Percentiles rank a stretch among this genome's conserved stretches.
phyloP scores from a whole-genome alignment of 371 early-diverging fungal species.

The Batrachochytrium dendrobatidis region DNA sequence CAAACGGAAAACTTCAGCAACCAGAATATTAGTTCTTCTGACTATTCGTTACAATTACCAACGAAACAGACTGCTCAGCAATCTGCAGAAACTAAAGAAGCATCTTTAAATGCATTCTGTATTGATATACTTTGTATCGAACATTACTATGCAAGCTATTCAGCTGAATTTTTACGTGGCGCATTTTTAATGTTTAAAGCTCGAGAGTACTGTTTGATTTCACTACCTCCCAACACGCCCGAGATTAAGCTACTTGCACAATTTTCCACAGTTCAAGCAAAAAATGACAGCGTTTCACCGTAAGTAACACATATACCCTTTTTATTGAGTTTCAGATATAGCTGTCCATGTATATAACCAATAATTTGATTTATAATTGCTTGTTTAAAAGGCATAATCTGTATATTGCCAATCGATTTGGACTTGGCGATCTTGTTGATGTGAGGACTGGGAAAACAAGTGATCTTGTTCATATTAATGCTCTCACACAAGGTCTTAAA shows the following conservation, averaged over 20 bases:
- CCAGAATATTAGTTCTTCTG: too few species aligned
- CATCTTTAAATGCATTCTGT: constrained; percentile 39
- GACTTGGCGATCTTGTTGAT: constrained; percentile 12
- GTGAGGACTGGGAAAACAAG: constrained; percentile 7
- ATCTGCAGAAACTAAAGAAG: too few species aligned
- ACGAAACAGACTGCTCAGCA: too few species aligned
- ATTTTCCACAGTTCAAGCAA: constrained; percentile 16
- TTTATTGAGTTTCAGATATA: neutral
- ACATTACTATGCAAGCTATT: constrained; percentile 26
- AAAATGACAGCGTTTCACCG: constrained; percentile 20
- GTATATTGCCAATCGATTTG: constrained; percentile 31
- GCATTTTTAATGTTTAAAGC: constrained; percentile 34
- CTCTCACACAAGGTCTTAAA: constrained; percentile 15
- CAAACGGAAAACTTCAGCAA: too few species aligned
- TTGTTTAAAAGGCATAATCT: constrained; percentile 17
- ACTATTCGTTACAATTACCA: too few species aligned
- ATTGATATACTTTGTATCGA: constrained; percentile 40
- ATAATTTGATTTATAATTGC: constrained; percentile 1
- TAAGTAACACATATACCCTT: constrained; percentile 12
- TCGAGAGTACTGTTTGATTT: constrained; percentile 37
- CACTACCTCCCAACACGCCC: constrained; percentile 26
- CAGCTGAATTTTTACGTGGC: constrained; percentile 31
- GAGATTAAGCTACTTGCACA: constrained; percentile 30
- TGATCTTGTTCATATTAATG: constrained; percentile 7
- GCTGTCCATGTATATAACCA: neutral